Conservation (phyloP, 257 asterid genomes). For the Capsicum rhomboideum region DNA sequence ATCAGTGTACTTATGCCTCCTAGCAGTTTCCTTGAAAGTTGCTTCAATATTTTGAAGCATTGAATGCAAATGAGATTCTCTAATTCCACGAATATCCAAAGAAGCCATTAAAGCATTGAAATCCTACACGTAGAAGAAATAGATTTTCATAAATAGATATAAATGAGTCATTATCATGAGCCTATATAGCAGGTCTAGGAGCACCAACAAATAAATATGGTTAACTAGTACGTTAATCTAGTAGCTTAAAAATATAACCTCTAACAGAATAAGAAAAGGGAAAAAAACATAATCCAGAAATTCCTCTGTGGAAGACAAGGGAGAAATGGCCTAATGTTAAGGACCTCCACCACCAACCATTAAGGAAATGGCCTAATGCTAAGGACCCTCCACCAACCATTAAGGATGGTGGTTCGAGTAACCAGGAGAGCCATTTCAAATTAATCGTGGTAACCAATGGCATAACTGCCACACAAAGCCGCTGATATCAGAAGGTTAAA, state of each 20-base stretch:
- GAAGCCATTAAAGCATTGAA: constrained; percentile 67
- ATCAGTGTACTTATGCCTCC: constrained; percentile 12
- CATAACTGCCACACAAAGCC: background rate
- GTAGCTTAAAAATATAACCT: background rate
- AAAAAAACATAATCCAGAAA: background rate
- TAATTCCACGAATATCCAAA: constrained; percentile 73
- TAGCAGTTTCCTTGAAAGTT: constrained; percentile 46
- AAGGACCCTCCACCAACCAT: background rate
- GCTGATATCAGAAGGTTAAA: background rate
- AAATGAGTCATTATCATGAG: background rate
- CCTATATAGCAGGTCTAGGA: background rate
- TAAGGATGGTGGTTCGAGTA: background rate
- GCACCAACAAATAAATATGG: background rate
- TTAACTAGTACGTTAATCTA: background rate
- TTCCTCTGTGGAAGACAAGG: background rate
- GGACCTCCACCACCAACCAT: background rate
- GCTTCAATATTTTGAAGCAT: constrained; percentile 65
- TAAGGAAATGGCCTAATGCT: background rate
- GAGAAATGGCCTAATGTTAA: background rate
- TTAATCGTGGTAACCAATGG: background rate
- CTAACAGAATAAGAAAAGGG: background rate
- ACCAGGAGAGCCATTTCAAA: background rate
- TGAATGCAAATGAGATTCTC: constrained; percentile 75
- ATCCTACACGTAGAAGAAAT: constrained; percentile 32
- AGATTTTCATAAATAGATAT: background rate